Base-by-base conservation (phyloP, 2,329 filamentous ascomycete species). In the Arthrobotrys pseudoclavata region DNA sequence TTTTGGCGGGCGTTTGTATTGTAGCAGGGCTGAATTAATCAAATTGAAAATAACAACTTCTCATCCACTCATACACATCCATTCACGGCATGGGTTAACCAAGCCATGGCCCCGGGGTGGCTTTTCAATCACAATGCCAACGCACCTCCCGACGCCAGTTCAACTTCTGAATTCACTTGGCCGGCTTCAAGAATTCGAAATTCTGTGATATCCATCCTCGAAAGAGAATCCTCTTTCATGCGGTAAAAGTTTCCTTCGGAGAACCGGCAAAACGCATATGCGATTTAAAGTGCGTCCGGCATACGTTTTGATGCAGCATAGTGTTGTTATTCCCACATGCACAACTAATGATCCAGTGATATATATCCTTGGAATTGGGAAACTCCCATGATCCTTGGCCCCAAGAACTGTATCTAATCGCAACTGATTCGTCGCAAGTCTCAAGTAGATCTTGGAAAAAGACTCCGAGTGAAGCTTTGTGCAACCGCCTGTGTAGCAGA, bases 11-110 rank as follows among this genome's bases (percentile, higher is more conserved):
- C 18, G 34, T 60, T 60, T 60, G 42, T 34, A 67, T 62, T 61
- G 74, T 77, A 67, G 67, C 74, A 77, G 74, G 74, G 74, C 74
- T 77, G 74, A 77, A 71, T 47, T 52, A 47, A 67, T 63, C 60
- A 62, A 67, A 57, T 45, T 67, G 42, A 42, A 61, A 57, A 57
- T 57, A 26, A 24, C 37, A 26, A 62, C 57, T 47, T 53, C 50
- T 7, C 52, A 57, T 57, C 52, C 52, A 20, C 37, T 40, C 13
- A 40, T 3, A 40, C n/a, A n/a, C n/a, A n/a, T n/a, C n/a, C n/a
- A n/a, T 3, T 40, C 37, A 9, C 5, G 42, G 42, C n/a, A 45
- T 40, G 37, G 42, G 42, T 20, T 45, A 45, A 9, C 20, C 42
- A 20, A 29, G 42, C 60, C 24, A 37, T 40, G 50, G 31, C 26